phyloP scores from a whole-genome alignment of 768 basidiomycete genomes.

The Boletales sp. region DNA sequence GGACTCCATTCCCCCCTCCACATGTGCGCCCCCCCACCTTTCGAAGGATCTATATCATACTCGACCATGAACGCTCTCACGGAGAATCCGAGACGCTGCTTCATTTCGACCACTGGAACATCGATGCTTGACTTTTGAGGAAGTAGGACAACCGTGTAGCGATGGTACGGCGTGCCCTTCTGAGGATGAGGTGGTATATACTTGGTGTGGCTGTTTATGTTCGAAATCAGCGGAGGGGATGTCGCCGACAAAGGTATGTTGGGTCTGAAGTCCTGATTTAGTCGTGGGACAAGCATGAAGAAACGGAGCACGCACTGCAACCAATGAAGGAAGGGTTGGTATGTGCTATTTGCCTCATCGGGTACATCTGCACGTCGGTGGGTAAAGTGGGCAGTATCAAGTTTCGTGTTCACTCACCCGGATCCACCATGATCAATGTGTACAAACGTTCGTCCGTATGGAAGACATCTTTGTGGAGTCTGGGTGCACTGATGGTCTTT shows the following conservation, averaged over 20 bases:
- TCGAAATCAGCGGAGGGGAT: constrained; percentile 37
- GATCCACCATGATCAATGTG: constrained; percentile 87
- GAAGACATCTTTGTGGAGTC: constrained; percentile 71
- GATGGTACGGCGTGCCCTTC: constrained; percentile 85
- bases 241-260: constrained; percentile 75
- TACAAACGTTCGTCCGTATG: constrained; percentile 79
- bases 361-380: constrained; percentile 65
- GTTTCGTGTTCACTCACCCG: constrained; percentile 49
- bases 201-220: constrained; percentile 54
- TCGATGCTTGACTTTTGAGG: constrained; percentile 54
- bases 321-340: constrained; percentile 80
- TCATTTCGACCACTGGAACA: constrained; percentile 44
- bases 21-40: constrained; percentile 77
- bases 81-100: constrained; percentile 58
- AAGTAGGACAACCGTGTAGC: constrained; percentile 76
- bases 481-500: constrained; percentile 65
- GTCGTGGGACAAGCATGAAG: background rate
- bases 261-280: constrained; percentile 44
- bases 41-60: constrained; percentile 49
- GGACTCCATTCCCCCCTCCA: constrained; percentile 78
- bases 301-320: constrained; percentile 53
- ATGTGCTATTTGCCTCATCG: constrained; percentile 60
- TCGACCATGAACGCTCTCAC: constrained; percentile 57
- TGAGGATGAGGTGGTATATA: constrained; percentile 94
- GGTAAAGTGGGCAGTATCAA: constrained; percentile 1